Evolutionary conservation across 83 land plant genomes (phyloP), one percentile per base, ranked within the genome.

Genomic region (Diphasiastrum complanatum): DNA sequence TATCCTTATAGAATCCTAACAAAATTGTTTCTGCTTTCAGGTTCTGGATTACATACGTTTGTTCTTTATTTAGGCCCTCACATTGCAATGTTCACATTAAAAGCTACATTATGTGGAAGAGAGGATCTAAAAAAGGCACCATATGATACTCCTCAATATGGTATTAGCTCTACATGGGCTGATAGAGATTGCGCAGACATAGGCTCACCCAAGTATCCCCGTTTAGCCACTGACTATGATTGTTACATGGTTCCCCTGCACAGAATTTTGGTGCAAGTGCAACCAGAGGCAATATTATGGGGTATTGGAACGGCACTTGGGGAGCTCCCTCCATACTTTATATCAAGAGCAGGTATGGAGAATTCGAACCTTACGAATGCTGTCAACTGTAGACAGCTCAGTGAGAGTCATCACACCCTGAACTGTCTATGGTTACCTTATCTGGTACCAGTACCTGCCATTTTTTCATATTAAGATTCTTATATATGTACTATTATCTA

Each of bases 221-320:
- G 53, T 18, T 33, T 70, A 5, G 41, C 59, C 1, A 36, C 60
- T 10, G 74, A 78, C 48, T 62, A 74, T 22, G 75, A 49, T 30
- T 71, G 84, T 41, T 77, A 67, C 23, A 78, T 67, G 60, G 75
- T 78, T 5, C 98, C 98, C 0, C 75, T 92, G 33, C 71, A 66
- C 43, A 81, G 75, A 56, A 78, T 92, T 51, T 71, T 92, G 60
- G 73, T 82, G 34, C 82, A 88, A 52, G 86, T 92, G 52, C 98
- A 88, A 54, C 45, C 82, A 4, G 98, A 92, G 59, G 98, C 96
- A n/a, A 52, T 88, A 25, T 71, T 92, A 24, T 92, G 98, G 98
- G 98, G 98, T n/a, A 4, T 89, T 57, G 98, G 98, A 41, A 92
- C 98, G 33, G 91, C 98, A n/a, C 78, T 92, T 47, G 98, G 98